phyloP scores from a whole-genome alignment of 768 basidiomycete species.

The Mrakia frigida region DNA sequence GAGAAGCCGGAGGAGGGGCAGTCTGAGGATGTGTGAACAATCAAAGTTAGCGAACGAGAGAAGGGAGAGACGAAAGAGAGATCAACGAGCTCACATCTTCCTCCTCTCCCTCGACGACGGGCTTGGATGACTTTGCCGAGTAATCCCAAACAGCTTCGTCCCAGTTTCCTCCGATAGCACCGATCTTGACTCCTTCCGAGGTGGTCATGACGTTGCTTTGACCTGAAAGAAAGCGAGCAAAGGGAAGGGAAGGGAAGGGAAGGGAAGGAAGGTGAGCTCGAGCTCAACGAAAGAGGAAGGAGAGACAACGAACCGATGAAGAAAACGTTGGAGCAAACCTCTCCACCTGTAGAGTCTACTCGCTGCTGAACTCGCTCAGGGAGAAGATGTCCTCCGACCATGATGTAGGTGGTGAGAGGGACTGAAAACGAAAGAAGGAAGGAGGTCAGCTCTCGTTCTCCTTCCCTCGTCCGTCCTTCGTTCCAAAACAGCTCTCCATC shows the following conservation, averaged over 20 bases:
- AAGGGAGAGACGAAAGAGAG: background rate
- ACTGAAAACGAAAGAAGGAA: constrained; percentile 48
- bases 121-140: constrained; percentile 1
- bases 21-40: background rate
- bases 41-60: background rate
- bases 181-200: constrained; percentile 72
- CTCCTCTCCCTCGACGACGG: background rate
- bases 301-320: constrained; percentile 62
- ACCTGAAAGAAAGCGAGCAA: constrained; percentile 47
- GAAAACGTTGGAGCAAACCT: constrained; percentile 75
- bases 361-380: constrained; percentile 68
- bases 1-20: constrained; percentile 21
- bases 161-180: constrained; percentile 71
- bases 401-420: constrained; percentile 85
- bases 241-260: background rate
- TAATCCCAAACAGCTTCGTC: constrained; percentile 50
- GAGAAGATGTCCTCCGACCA: constrained; percentile 74
- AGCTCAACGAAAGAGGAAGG: background rate
- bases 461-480: background rate
- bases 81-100: background rate
- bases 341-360: constrained; percentile 68
- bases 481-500: background rate
- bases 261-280: constrained; percentile 4
- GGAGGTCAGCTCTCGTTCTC: background rate
- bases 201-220: constrained; percentile 78